Evolutionary conservation across 2,329 filamentous ascomycete genomes (phyloP).

Genomic region (Colletotrichum brevisporum): DNA sequence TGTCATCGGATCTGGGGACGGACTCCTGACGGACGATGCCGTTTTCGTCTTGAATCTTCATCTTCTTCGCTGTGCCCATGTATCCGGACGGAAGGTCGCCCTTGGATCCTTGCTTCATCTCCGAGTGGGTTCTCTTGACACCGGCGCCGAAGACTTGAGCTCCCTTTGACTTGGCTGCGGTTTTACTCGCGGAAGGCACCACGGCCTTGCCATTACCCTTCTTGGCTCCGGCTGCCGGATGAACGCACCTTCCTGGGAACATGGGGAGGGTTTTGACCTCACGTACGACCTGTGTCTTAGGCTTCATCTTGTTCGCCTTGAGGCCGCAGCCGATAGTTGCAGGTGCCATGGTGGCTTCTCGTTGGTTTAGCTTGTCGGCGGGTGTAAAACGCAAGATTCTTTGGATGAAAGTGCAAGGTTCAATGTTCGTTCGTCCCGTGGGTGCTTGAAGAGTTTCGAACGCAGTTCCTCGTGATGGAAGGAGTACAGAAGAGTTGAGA

Average conservation of each 20-base stretch:
- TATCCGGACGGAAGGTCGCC: not conserved
- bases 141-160: not conserved
- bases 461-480: no score
- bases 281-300: not conserved
- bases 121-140: not conserved
- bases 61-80: not conserved
- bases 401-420: no score
- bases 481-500: no score
- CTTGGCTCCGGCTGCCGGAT: not conserved
- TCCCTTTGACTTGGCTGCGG: not conserved
- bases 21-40: not conserved
- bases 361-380: not conserved
- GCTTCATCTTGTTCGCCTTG: not conserved
- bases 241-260: not conserved
- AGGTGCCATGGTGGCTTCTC: not conserved
- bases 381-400: no score
- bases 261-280: not conserved
- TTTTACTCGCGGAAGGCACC: not conserved
- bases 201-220: not conserved
- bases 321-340: not conserved
- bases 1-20: no score
- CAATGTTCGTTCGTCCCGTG: no score
- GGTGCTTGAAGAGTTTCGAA: no score
- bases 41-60: not conserved
- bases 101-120: not conserved